A percentile compares a stretch with the other conserved stretches of the same genome.
These are phyloP conservation scores for Colletotrichum gigasporum DNA, from an alignment of 2,329 filamentous ascomycete species.

Conservation along the genomic window DNA sequence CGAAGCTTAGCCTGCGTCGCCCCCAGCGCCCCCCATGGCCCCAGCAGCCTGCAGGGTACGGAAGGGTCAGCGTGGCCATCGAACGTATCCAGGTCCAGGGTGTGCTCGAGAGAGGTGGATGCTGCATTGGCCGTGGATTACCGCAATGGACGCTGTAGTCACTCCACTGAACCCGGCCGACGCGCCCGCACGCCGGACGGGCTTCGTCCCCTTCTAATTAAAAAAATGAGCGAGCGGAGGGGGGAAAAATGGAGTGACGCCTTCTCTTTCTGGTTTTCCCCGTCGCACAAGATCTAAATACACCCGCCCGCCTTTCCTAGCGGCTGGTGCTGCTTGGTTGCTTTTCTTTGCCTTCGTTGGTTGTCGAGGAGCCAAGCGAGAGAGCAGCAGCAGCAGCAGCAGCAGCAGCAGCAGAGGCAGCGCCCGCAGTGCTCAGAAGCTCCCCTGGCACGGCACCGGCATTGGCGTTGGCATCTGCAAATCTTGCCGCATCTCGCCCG, in stretches of 20 bases:
- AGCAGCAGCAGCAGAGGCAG: conserved; percentile 1
- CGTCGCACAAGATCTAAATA: conserved; percentile 13
- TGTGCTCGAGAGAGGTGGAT: background rate
- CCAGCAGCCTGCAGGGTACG: background rate
- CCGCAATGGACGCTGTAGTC: conserved; percentile 11
- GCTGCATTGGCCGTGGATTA: conserved; percentile 5
- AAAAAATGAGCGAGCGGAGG: background rate
- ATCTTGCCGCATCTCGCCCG: conserved; percentile 9
- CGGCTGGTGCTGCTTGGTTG: background rate
- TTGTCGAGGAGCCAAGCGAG: background rate
- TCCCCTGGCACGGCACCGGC: conserved; percentile 9
- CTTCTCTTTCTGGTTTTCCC: background rate
- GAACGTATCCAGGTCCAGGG: background rate
- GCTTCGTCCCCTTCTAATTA: conserved; percentile 9
- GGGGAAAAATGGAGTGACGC: conserved; percentile 9
- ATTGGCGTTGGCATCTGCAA: conserved; percentile 13
- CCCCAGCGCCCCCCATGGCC: too few species aligned
- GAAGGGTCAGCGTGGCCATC: conserved; percentile 6
- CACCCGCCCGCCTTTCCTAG: background rate
- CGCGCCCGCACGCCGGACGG: conserved; percentile 21
- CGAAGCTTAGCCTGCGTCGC: conserved; percentile 21
- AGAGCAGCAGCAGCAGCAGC: too few species aligned
- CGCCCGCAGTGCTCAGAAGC: background rate
- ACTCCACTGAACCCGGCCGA: conserved; percentile 20
- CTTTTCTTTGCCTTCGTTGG: background rate